Evolutionary conservation across 2,329 filamentous ascomycete genomes (phyloP).

Genomic region (Acrocalymma vagum): DNA sequence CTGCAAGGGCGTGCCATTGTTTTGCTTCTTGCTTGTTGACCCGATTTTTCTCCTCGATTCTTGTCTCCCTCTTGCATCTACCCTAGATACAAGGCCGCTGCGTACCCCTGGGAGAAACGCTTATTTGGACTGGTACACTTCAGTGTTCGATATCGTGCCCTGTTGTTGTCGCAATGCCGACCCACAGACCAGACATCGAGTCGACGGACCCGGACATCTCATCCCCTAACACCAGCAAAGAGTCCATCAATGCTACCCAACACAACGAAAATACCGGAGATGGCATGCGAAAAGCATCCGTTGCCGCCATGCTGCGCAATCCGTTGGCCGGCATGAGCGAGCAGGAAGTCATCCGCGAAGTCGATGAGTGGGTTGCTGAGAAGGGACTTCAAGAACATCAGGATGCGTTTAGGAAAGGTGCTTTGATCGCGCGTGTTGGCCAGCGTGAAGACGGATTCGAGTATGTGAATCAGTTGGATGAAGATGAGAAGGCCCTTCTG

Average conservation of each 20-base stretch:
- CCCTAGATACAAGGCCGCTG: no score
- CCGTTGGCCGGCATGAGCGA: conserved; percentile 63
- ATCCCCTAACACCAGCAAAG: conserved; percentile 33
- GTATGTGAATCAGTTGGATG: conserved; percentile 57
- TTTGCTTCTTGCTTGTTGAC: background rate
- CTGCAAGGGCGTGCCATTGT: no score
- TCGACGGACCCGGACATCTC: conserved; percentile 31
- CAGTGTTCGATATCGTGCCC: background rate
- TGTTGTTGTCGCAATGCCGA: conserved; percentile 19
- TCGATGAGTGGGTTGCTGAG: conserved; percentile 62
- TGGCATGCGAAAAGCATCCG: conserved; percentile 26
- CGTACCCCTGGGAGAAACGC: no score
- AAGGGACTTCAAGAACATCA: conserved; percentile 59
- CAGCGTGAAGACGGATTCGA: conserved; percentile 60
- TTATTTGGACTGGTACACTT: no score
- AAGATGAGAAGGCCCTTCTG: conserved; percentile 66
- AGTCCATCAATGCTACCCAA: conserved; percentile 23
- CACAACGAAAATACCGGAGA: conserved; percentile 29
- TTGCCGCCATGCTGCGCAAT: conserved; percentile 56
- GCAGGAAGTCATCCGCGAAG: conserved; percentile 61
- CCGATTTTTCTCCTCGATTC: background rate
- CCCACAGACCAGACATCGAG: conserved; percentile 35
- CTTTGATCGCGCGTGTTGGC: conserved; percentile 54
- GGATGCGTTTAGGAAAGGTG: conserved; percentile 60
- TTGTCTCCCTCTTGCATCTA: no score